Evolutionary conservation across 2,329 filamentous ascomycete genomes (phyloP), one percentile per base, ranked within the genome.

Genomic region (Penicillium sp.): DNA sequence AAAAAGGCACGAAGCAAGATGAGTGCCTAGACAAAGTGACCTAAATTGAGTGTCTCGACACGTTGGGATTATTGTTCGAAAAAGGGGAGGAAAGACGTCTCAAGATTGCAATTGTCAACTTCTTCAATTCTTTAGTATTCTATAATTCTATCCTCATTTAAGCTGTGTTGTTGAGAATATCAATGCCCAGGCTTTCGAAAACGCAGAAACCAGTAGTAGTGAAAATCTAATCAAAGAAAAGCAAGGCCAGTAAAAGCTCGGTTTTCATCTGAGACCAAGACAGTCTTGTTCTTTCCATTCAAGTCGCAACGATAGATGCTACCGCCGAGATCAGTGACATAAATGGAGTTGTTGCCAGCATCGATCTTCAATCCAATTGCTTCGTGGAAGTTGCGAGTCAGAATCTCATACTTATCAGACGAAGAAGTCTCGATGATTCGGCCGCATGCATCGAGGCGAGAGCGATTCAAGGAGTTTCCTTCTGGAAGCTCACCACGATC

Each of bases 401-500:
- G 16, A 8, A 61, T 52, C 23, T 63, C 47, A 10, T 57, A 41
- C 7, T 46, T 45, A 1, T 4, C 15, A 2, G 34, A 2, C 8
- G 38, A 42, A 2, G 21, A 33, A 2, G 29, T 36, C 12, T 23
- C 10, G 8, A 42, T 6, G 16, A 28, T 45, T 9, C 41, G 44
- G 4, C 56, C 56, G 24, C 38, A 15, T 24, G 45, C 50, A 48
- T 62, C 24, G 33, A 67, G 31, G 2, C 41, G 55, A 1, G 67
- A 69, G 10, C 71, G 65, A 62, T 83, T 82, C 50, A 85, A 57
- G 15, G 75, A 76, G 60, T 82, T 84, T 0, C 82, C 83, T 3
- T 65, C 59, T 0, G 82, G 82, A 1, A 78, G 68, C 53, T 85
- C 83, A 6, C 82, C 83, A 0, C 83, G 72, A 59, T 85, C 83